Evolutionary conservation across 768 basidiomycete species (phyloP).

Genomic region (Termitomyces sp.): DNA sequence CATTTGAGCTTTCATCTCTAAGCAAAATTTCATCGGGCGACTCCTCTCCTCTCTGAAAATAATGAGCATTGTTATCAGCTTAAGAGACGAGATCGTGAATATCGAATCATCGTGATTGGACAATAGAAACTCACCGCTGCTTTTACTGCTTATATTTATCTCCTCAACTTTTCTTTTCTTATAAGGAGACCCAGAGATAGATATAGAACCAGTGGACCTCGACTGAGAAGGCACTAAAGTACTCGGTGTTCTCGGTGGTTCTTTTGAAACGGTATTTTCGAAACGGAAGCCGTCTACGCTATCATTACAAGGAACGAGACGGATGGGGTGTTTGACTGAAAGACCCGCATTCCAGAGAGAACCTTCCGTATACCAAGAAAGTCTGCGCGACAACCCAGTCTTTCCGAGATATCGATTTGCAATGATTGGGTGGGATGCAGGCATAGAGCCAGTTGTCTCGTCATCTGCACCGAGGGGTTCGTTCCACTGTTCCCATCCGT

Average conservation of each 20-base stretch:
- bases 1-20: neutral
- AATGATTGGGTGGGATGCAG: neutral
- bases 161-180: neutral
- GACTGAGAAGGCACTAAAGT: neutral
- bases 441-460: neutral
- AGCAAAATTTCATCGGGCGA: neutral
- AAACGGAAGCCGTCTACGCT: neutral
- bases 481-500: neutral
- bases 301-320: neutral
- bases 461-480: neutral
- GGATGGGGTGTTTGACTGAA: neutral
- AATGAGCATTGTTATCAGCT: neutral
- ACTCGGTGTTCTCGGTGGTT: neutral
- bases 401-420: conserved; percentile 1
- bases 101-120: neutral
- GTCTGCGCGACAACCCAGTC: neutral
- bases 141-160: neutral
- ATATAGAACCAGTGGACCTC: neutral
- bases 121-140: neutral
- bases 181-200: neutral
- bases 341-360: neutral
- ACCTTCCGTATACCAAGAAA: neutral
- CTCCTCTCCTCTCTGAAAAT: neutral
- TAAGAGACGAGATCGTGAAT: no score
- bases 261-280: neutral